Base-by-base conservation (phyloP, 2,329 filamentous ascomycete species). In the Penicillium brevicompactum region DNA sequence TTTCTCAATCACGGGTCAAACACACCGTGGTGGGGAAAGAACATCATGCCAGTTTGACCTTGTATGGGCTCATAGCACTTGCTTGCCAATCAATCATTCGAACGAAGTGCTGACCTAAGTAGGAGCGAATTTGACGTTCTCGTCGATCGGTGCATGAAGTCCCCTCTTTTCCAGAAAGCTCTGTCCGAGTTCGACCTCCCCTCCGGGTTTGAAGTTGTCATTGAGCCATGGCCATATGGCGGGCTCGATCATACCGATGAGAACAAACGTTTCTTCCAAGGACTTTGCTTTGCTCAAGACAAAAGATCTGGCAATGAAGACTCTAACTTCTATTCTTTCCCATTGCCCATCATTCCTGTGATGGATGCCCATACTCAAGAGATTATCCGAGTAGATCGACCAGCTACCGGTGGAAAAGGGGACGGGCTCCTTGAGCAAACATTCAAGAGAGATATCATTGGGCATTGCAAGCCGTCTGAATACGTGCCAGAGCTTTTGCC, bases 261-360 rank as follows among this genome's bases (percentile, higher is more conserved):
- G 30, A 77, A 78, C 46, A 67, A 71, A 24, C 76, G 82, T 44
- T 83, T 80, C 62, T 82, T 83, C 64, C 82, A 84, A 46, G 71
- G 65, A 1, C 67, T 84, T 4, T 82, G 79, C 62, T 84, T 84
- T 59, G 82, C 80, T 0, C 67, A 66, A n/a, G 67, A 74, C 46
- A 66, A 62, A 24, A 63, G 63, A 22, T 69, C 67, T 32, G 74
- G 76, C 13, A 82, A 83, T 34, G 70, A 68, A 2, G 83, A 87
- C 64, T 80, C 83, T 2, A 87, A 88, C 61, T 84, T 87, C 64
- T 87, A 87, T 66, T 79, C 78, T 2, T 86, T 82, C 60, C 85
- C 84, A 0, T 71, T 87, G 68, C 80, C 53, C 0, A 46, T 74
- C 31, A 74, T 74, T 14, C 71, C 71, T 0, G 87, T 87, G 24